A percentile compares a stretch with the other conserved stretches of the same genome.
Evolutionary conservation across 2,329 filamentous ascomycete genomes (phyloP).

Genomic region (Clonostachys rosea): DNA sequence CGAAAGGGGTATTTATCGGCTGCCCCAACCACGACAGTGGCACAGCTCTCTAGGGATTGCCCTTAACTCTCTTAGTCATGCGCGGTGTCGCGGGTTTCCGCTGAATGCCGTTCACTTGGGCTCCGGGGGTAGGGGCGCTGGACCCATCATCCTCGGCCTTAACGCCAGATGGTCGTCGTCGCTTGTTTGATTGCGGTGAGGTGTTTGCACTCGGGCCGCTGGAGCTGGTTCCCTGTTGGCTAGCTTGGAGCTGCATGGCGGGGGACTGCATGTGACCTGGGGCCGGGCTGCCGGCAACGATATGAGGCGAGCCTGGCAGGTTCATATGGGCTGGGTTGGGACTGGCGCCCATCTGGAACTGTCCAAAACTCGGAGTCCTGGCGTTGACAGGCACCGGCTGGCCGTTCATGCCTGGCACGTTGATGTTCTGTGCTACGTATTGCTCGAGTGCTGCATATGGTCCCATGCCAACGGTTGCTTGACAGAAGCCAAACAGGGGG

Average conservation of each 20-base stretch:
- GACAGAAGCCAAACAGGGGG: conserved; percentile 55
- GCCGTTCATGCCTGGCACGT: conserved; percentile 37
- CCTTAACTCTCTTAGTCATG: conserved; percentile 50
- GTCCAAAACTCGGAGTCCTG: conserved; percentile 49
- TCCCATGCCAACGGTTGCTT: conserved; percentile 45
- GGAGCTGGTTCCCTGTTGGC: conserved; percentile 63
- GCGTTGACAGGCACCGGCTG: conserved; percentile 43
- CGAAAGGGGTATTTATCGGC: no score
- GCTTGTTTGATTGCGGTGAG: conserved; percentile 56
- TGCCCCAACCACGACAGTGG: no score
- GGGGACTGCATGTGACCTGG: conserved; percentile 60
- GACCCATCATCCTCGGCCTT: conserved; percentile 52
- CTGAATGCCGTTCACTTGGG: conserved; percentile 47
- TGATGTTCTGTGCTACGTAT: conserved; percentile 47
- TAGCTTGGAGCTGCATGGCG: conserved; percentile 62
- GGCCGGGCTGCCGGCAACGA: conserved; percentile 52
- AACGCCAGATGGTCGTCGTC: conserved; percentile 50
- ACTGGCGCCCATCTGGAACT: conserved; percentile 56
- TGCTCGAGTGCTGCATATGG: conserved; percentile 58
- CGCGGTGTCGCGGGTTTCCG: conserved; percentile 51
- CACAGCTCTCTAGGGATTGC: conserved; percentile 17
- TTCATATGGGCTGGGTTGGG: conserved; percentile 56
- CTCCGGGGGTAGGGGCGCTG: conserved; percentile 41
- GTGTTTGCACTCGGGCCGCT: conserved; percentile 65
- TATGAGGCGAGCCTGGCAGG: conserved; percentile 57